Percentiles rank a stretch among this genome's conserved stretches.
Conservation (phyloP, 169 alveolate genomes). For the Plasmodium sp. region DNA sequence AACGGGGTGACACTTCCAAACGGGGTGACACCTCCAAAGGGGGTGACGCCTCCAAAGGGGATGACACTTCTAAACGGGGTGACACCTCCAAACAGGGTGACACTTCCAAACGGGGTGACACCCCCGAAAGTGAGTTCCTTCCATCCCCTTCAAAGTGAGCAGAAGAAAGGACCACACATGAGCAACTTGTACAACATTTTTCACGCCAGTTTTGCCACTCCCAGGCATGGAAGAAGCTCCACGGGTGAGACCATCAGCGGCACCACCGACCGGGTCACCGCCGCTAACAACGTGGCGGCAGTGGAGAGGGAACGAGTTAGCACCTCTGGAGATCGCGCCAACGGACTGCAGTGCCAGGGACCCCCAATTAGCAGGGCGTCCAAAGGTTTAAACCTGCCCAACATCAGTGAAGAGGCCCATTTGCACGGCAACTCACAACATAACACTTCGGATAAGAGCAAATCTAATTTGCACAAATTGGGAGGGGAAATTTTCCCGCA, state of each 20-base stretch:
- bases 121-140: not conserved
- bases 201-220: not conserved
- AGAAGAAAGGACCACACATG: not conserved
- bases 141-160: not conserved
- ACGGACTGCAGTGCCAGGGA: not conserved
- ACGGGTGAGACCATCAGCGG: not conserved
- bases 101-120: not conserved
- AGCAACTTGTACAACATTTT: not conserved
- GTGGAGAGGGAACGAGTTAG: not conserved
- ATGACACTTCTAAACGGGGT: no score
- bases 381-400: not conserved
- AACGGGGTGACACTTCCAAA: not conserved
- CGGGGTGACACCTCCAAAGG: not conserved
- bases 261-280: not conserved
- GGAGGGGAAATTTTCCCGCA: not conserved
- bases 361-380: not conserved
- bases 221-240: not conserved
- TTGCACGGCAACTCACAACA: not conserved
- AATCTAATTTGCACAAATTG: not conserved
- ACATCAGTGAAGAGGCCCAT: not conserved
- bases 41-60: not conserved
- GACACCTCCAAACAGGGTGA: not conserved
- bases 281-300: not conserved
- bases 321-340: not conserved
- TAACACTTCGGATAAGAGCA: not conserved